These are phyloP conservation scores for Malassezia nana DNA, from an alignment of 1,284 basidiomycete species.

Conservation along the genomic window DNA sequence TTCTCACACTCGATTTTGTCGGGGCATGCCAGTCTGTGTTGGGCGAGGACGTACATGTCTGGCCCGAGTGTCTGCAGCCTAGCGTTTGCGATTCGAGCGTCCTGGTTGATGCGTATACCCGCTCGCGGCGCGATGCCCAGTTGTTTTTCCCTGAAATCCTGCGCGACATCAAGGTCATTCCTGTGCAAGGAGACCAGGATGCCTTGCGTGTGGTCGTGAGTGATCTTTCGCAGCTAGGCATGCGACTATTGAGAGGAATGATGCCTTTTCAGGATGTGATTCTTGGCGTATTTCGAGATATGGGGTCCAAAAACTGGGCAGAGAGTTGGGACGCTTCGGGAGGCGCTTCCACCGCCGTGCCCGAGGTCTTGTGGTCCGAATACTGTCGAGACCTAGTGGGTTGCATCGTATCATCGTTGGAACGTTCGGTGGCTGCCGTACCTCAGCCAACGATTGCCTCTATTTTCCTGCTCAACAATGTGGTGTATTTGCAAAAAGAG, in stretches of 20 bases:
- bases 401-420: constrained; percentile 7
- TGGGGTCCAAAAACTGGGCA: constrained; percentile 21
- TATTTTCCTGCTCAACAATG: constrained; percentile 16
- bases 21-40: constrained; percentile 21
- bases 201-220: constrained; percentile 38
- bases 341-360: neutral
- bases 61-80: neutral
- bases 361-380: constrained; percentile 1
- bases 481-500: constrained; percentile 7
- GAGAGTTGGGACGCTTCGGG: neutral
- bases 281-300: constrained; percentile 25
- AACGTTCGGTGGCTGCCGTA: constrained; percentile 10
- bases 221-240: constrained; percentile 36
- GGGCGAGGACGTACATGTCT: constrained; percentile 19
- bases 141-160: constrained; percentile 40
- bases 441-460: constrained; percentile 13
- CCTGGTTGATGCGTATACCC: constrained; percentile 19
- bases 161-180: constrained; percentile 41
- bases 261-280: constrained; percentile 39
- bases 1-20: constrained; percentile 32
- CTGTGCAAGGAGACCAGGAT: constrained; percentile 30
- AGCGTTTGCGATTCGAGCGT: constrained; percentile 16
- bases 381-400: constrained; percentile 8
- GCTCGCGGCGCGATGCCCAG: constrained; percentile 27
- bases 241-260: constrained; percentile 32